A percentile compares a stretch with the other conserved stretches of the same genome.
Evolutionary conservation across 345 rosid genomes (phyloP).

Genomic region (Citrus sp.): DNA sequence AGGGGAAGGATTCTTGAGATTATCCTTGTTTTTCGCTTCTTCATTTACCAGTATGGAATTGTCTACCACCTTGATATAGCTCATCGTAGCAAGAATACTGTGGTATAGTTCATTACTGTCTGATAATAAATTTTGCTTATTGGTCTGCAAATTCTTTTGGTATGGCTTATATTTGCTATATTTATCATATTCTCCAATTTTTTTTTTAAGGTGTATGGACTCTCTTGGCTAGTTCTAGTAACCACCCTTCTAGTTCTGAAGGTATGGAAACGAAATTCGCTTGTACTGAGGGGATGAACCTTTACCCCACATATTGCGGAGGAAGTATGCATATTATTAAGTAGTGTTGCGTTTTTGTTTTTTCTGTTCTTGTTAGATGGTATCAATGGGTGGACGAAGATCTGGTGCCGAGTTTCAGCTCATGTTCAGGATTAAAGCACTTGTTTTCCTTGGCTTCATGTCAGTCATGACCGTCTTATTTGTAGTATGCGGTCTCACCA

Average conservation of each 20-base stretch:
- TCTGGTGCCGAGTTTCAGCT: conserved; percentile 83
- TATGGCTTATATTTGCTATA: background rate
- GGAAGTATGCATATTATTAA: background rate
- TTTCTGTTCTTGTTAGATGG: conserved; percentile 47
- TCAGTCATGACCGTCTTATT: conserved; percentile 85
- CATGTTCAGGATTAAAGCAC: conserved; percentile 96
- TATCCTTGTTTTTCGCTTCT: conserved; percentile 71
- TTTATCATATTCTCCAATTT: background rate
- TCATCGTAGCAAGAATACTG: conserved; percentile 49
- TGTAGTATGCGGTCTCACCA: conserved; percentile 59
- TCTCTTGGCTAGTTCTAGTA: conserved; percentile 80
- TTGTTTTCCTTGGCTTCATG: conserved; percentile 81
- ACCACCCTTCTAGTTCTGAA: conserved; percentile 63
- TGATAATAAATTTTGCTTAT: conserved; percentile 33
- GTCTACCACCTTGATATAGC: conserved; percentile 94
- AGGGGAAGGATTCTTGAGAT: conserved; percentile 78
- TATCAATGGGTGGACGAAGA: conserved; percentile 82
- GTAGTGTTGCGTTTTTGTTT: background rate
- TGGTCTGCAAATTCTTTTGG: background rate
- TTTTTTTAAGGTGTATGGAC: conserved; percentile 61
- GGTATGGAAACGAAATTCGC: conserved; percentile 39
- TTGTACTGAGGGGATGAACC: background rate
- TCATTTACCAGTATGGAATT: conserved; percentile 88
- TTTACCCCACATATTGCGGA: background rate
- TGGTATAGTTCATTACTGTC: conserved; percentile 40